A percentile compares a stretch with the other conserved stretches of the same genome.
phyloP scores from a whole-genome alignment of 805 yeast genomes.

The Teunomyces kruisii region DNA sequence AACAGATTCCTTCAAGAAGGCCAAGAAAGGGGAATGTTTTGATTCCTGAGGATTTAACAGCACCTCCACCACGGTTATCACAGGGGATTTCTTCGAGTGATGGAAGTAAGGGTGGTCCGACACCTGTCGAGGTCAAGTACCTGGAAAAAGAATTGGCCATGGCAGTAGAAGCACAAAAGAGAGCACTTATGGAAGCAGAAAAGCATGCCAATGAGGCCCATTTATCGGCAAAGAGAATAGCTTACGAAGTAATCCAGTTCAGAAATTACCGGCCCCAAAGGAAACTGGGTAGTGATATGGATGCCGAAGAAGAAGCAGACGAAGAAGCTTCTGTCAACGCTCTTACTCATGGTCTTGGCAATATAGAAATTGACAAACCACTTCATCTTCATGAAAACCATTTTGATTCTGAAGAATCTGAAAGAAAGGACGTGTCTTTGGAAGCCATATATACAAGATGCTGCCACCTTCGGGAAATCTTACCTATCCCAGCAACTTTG shows the following conservation, averaged over 20 bases:
- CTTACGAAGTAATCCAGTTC: constrained; percentile 58
- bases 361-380: constrained; percentile 67
- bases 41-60: constrained; percentile 63
- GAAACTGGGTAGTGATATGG: constrained; percentile 19
- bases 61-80: constrained; percentile 62
- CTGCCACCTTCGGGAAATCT: constrained; percentile 48
- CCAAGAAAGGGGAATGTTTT: constrained; percentile 54
- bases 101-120: constrained; percentile 17
- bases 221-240: constrained; percentile 65
- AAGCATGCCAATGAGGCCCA: constrained; percentile 79
- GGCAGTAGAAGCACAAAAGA: constrained; percentile 60
- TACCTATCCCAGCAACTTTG: constrained; percentile 51
- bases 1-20: constrained; percentile 57
- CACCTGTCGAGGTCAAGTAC: constrained; percentile 23
- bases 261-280: not conserved
- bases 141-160: constrained; percentile 49
- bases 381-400: constrained; percentile 59
- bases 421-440: constrained; percentile 32
- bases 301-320: constrained; percentile 21
- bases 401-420: constrained; percentile 37
- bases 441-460: constrained; percentile 52
- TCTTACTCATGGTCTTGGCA: constrained; percentile 10
- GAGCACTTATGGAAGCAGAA: constrained; percentile 58
- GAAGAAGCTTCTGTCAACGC: constrained; percentile 12
- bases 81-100: constrained; percentile 61